These are phyloP conservation scores for Aspergillus sp. DNA, from an alignment of 2,329 filamentous ascomycete species.

Conservation along the genomic window DNA sequence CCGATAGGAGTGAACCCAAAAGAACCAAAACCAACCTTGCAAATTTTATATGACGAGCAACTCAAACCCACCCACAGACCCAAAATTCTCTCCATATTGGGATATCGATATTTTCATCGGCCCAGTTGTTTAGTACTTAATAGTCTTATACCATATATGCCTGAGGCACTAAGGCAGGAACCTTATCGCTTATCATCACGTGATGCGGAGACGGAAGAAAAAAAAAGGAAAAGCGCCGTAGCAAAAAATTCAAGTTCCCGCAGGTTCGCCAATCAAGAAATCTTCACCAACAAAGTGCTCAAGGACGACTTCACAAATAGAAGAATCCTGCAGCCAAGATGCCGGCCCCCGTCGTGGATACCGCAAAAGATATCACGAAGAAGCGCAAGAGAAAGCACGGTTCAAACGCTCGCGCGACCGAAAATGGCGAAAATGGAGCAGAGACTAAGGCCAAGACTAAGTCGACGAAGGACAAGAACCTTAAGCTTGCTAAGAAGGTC, in stretches of 20 bases:
- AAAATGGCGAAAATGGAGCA: conserved; percentile 23
- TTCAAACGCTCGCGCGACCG: conserved; percentile 21
- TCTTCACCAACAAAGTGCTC: conserved; percentile 10
- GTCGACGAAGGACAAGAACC: conserved; percentile 18
- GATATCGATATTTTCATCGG: too few relatives aligned
- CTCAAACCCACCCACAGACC: too few relatives aligned
- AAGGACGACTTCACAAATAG: neutral
- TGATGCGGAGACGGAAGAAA: conserved; percentile 31
- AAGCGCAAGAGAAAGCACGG: conserved; percentile 49
- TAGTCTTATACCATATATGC: neutral
- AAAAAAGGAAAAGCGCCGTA: conserved; percentile 25
- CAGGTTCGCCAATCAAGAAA: conserved; percentile 1
- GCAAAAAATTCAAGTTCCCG: conserved; percentile 13
- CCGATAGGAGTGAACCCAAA: too few relatives aligned
- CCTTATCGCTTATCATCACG: conserved; percentile 28
- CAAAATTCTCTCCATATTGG: too few relatives aligned
- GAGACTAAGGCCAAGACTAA: conserved; percentile 21
- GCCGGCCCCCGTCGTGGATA: conserved; percentile 36
- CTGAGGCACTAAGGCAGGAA: conserved; percentile 13
- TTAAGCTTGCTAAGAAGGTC: conserved; percentile 15
- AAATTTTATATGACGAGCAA: too few relatives aligned
- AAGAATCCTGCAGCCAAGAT: conserved; percentile 23
- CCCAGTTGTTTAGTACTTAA: neutral
- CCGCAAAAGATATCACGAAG: conserved; percentile 39
- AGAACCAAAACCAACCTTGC: too few relatives aligned